Base-by-base conservation (phyloP, 1,284 basidiomycete species). In the Inonotus hispidus region DNA sequence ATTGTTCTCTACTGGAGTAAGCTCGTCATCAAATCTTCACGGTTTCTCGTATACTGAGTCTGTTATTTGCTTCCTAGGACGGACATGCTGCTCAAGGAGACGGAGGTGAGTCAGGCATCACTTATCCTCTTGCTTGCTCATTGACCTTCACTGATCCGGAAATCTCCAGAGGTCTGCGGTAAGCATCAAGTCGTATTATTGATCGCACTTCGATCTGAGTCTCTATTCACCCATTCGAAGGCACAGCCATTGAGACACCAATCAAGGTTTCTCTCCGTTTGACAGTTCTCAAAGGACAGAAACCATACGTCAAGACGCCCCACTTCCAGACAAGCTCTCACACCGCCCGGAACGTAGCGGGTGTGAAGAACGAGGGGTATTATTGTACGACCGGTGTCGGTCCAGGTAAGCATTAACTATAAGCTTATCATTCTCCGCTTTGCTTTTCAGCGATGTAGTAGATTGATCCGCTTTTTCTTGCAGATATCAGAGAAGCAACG, bases 1-100 rank as follows among this genome's bases (percentile, higher is more conserved):
- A 1, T 65, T 85, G 47, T 84, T 85, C 65, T 81, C 82, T 5
- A 80, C 83, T 37, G 84, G 83, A n/a, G 83, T 84, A 64, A 66
- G 80, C 72, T 1, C 13, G 16, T 59, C 6, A 13, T 32, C 41
- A 39, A 3, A 5, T 41, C 39, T 41, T 56, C 37, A 16, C 25
- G 16, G 16, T 21, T 19, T 14, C 43, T 8, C 38, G 7, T 43
- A 19, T 43, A 19, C 5, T 29, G 2, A 32, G n/a, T 41, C 52
- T 50, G 14, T 41, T 23, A 21, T 62, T 1, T 43, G 23, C 25
- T 41, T 13, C 25, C n/a, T 3, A 50, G 82, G 84, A 86, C 63
- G 84, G 84, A 0, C 84, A 85, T 70, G 83, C 82, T 5, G 83
- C 81, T 2, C 84, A 85, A 71, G 84, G 84, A 6, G 84, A 85